Conservation (phyloP, 768 basidiomycete species). For the Strobilomyces dryophilus region DNA sequence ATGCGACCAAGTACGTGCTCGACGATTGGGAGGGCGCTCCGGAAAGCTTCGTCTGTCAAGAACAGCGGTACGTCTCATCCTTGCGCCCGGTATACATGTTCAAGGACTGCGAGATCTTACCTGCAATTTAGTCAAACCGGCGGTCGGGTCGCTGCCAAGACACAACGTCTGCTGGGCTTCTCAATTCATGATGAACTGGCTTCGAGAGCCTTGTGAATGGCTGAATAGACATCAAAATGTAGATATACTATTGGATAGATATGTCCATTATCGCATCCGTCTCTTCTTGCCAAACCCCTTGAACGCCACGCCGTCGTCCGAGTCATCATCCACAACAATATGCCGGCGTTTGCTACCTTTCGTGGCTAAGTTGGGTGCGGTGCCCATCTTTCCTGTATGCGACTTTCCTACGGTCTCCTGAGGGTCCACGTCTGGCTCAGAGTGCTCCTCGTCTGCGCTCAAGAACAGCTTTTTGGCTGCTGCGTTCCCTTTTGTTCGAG, state of each 20-base stretch:
- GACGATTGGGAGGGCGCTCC: conserved; percentile 97
- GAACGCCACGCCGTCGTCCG: conserved; percentile 69
- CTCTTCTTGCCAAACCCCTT: conserved; percentile 49
- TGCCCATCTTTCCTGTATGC: conserved; percentile 2
- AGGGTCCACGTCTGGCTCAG: background rate
- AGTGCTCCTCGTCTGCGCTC: conserved; percentile 43
- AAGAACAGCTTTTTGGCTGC: conserved; percentile 45
- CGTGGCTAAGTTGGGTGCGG: conserved; percentile 1
- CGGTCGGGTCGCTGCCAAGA: conserved; percentile 85
- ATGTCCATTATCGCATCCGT: conserved; percentile 4
- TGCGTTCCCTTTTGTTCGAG: conserved; percentile 25
- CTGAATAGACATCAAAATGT: background rate
- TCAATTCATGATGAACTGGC: conserved; percentile 73
- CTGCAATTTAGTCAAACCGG: conserved; percentile 62
- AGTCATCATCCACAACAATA: conserved; percentile 58
- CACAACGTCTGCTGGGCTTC: conserved; percentile 79
- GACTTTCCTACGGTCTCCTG: conserved; percentile 1
- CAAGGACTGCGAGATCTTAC: background rate
- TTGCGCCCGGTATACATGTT: background rate
- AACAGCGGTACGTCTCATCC: conserved; percentile 61
- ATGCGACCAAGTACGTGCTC: conserved; percentile 65
- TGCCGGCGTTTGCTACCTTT: conserved; percentile 27
- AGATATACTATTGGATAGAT: conserved; percentile 6
- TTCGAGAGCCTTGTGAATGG: conserved; percentile 6
- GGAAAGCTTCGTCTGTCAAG: conserved; percentile 97